Percentiles rank a stretch among this genome's conserved stretches.
These are phyloP conservation scores for Biscogniauxia marginata DNA, from an alignment of 2,329 filamentous ascomycete species.

Conservation along the genomic window DNA sequence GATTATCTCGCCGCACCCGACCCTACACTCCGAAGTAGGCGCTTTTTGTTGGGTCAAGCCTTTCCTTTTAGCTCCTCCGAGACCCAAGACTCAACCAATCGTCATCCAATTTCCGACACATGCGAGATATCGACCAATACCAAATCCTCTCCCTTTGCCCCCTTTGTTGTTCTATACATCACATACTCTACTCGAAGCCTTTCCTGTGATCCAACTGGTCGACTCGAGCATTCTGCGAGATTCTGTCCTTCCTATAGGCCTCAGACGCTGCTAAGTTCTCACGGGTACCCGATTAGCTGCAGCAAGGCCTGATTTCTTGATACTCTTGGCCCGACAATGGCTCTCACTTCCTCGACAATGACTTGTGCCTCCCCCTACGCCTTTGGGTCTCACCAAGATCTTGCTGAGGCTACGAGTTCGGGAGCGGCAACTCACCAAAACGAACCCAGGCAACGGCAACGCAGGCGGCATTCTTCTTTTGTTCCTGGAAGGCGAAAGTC, in stretches of 20 bases:
- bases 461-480: conserved; percentile 58
- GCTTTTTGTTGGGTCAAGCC: conserved; percentile 4
- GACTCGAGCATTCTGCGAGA: background rate
- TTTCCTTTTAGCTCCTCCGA: conserved; percentile 8
- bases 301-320: conserved; percentile 17
- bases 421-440: conserved; percentile 38
- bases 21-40: background rate
- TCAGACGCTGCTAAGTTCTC: background rate
- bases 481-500: conserved; percentile 55
- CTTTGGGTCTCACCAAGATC: conserved; percentile 34
- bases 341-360: conserved; percentile 24
- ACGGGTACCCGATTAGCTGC: conserved; percentile 4
- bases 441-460: conserved; percentile 37
- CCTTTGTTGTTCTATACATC: conserved; percentile 11
- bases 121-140: conserved; percentile 18
- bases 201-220: conserved; percentile 13
- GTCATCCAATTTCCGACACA: conserved; percentile 18
- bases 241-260: background rate
- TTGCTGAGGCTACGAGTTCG: conserved; percentile 38
- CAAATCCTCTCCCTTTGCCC: conserved; percentile 11
- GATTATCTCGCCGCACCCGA: background rate
- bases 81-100: conserved; percentile 23
- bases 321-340: conserved; percentile 5
- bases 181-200: conserved; percentile 13
- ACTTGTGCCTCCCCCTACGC: conserved; percentile 31